Evolutionary conservation across 2,329 filamentous ascomycete genomes (phyloP).

Genomic region (Penicillium italicum): DNA sequence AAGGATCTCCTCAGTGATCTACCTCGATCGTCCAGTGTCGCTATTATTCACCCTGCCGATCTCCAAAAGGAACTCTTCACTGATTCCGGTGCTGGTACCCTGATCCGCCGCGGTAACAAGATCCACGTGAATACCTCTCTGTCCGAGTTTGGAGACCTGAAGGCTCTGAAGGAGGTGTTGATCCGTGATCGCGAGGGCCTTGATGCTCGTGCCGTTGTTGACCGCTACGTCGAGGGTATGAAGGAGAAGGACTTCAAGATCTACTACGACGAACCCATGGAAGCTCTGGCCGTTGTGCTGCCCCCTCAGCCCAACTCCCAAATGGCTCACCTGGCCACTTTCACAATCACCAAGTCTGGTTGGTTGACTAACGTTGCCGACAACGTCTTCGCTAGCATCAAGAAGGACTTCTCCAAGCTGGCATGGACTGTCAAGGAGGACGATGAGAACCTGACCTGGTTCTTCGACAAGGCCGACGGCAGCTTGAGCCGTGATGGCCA

Average conservation of each 20-base stretch:
- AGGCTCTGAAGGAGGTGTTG: conserved; percentile 76
- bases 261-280: conserved; percentile 92
- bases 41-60: conserved; percentile 94
- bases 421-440: conserved; percentile 96
- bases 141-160: conserved; percentile 69
- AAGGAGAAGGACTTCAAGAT: conserved; percentile 78
- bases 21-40: conserved; percentile 87
- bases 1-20: conserved; percentile 87
- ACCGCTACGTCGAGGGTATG: conserved; percentile 79
- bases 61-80: conserved; percentile 97
- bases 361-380: conserved; percentile 95
- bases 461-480: conserved; percentile 94
- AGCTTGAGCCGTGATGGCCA: conserved; percentile 81
- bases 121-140: conserved; percentile 70
- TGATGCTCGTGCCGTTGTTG: conserved; percentile 77
- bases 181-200: conserved; percentile 76
- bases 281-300: conserved; percentile 84
- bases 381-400: conserved; percentile 89
- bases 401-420: conserved; percentile 86
- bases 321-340: conserved; percentile 79
- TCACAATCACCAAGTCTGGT: conserved; percentile 89
- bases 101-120: conserved; percentile 90
- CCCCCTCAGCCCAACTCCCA: conserved; percentile 64
- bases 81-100: conserved; percentile 86
- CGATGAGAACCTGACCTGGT: conserved; percentile 96